A percentile compares a stretch with the other conserved stretches of the same genome.
Conservation (phyloP, 2,329 filamentous ascomycete genomes). For the Hymenotorrendiella dingleyae region DNA sequence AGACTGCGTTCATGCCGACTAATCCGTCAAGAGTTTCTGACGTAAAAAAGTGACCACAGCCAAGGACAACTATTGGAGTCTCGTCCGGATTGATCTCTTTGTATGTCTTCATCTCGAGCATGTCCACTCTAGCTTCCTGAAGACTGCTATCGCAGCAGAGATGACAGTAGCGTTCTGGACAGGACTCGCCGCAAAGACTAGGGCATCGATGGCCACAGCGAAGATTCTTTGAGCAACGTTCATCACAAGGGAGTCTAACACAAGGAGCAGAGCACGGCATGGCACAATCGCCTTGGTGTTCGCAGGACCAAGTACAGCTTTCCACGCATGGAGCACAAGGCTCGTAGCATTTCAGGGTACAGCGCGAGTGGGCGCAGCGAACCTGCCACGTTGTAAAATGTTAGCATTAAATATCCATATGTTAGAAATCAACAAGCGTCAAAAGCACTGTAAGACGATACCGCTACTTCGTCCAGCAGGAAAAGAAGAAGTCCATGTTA, state of each 20-base stretch:
- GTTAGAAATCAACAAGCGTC: neutral
- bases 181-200: slow-evolving; percentile 58
- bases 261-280: slow-evolving; percentile 60
- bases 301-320: slow-evolving; percentile 48
- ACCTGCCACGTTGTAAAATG: slow-evolving; percentile 34
- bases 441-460: too few species aligned
- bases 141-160: slow-evolving; percentile 42
- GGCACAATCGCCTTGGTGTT: slow-evolving; percentile 40
- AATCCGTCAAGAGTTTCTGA: slow-evolving; percentile 53
- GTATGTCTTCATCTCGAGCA: slow-evolving; percentile 49
- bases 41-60: slow-evolving; percentile 59
- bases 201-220: slow-evolving; percentile 59
- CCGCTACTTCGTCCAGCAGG: too few species aligned
- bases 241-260: slow-evolving; percentile 57
- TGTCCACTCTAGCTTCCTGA: slow-evolving; percentile 46
- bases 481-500: too few species aligned
- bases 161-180: slow-evolving; percentile 53
- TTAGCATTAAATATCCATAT: neutral
- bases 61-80: slow-evolving; percentile 55
- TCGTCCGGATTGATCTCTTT: slow-evolving; percentile 50
- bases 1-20: neutral
- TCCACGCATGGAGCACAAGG: slow-evolving; percentile 57
- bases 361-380: slow-evolving; percentile 54
- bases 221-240: slow-evolving; percentile 48
- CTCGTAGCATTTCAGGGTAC: slow-evolving; percentile 49